Conservation (phyloP, 2,329 filamentous ascomycete species). For the Beauveria pseudobassiana region DNA sequence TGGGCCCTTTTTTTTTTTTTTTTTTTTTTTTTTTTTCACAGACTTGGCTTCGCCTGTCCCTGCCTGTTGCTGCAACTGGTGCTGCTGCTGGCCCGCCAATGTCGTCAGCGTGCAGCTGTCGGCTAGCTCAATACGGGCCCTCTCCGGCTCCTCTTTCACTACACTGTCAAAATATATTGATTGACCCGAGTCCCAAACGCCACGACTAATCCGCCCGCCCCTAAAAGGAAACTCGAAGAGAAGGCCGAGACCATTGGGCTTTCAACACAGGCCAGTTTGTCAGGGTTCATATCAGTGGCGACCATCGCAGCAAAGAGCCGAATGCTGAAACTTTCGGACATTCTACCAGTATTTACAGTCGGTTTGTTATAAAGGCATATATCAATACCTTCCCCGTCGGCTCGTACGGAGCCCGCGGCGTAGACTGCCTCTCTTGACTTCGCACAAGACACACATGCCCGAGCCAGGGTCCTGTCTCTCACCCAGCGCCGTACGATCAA, state of each 20-base stretch:
- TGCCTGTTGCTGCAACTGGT: too few species aligned
- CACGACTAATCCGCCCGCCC: neutral
- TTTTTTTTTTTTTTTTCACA: neutral
- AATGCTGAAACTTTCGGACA: neutral
- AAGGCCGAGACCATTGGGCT: neutral
- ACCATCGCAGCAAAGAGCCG: neutral
- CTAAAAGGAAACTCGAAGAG: neutral
- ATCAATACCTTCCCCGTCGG: neutral
- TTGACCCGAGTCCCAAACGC: neutral
- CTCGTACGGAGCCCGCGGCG: neutral
- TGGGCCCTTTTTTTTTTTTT: neutral
- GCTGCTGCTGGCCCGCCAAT: neutral
- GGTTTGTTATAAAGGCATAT: neutral
- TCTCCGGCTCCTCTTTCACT: conserved; percentile 1
- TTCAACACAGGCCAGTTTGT: neutral
- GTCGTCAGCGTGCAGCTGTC: conserved; percentile 8
- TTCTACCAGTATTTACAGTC: neutral
- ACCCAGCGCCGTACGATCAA: neutral
- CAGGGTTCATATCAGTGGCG: neutral
- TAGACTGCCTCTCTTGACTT: neutral
- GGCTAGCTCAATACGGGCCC: neutral
- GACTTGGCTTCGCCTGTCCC: too few species aligned
- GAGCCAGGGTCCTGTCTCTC: neutral
- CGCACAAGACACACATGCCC: neutral
- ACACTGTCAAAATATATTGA: neutral